phyloP scores from a whole-genome alignment of 805 yeast genomes.

The Starmerella potacharoeniae region DNA sequence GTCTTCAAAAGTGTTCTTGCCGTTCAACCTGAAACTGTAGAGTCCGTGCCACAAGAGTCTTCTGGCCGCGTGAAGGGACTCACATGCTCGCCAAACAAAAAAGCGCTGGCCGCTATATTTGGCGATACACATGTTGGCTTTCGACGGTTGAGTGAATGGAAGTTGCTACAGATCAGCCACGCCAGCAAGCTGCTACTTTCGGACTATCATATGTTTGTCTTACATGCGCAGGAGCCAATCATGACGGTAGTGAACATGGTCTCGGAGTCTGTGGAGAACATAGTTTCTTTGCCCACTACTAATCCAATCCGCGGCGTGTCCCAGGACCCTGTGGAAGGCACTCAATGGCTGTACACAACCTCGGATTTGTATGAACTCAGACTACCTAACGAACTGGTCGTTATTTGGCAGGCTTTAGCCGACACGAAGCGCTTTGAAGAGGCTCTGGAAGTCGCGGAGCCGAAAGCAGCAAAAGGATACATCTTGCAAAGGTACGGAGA shows the following conservation, averaged over 20 bases:
- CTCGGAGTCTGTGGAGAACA: slow-evolving; percentile 35
- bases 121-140: slow-evolving; percentile 1
- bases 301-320: slow-evolving; percentile 38
- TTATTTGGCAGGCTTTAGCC: slow-evolving; percentile 62
- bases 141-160: neutral
- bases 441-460: slow-evolving; percentile 42
- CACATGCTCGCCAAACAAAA: slow-evolving; percentile 6
- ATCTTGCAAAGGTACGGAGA: slow-evolving; percentile 48
- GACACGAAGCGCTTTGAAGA: slow-evolving; percentile 46
- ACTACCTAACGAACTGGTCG: slow-evolving; percentile 54
- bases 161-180: neutral
- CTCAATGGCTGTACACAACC: slow-evolving; percentile 68
- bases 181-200: slow-evolving; percentile 6
- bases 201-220: slow-evolving; percentile 11
- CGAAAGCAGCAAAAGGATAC: slow-evolving; percentile 31
- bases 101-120: slow-evolving; percentile 7
- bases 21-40: neutral
- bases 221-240: neutral
- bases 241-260: slow-evolving; percentile 7
- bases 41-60: neutral
- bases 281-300: slow-evolving; percentile 30
- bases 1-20: neutral
- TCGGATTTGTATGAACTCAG: slow-evolving; percentile 54
- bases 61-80: neutral
- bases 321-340: slow-evolving; percentile 39